Evolutionary conservation across 2,329 filamentous ascomycete species (phyloP).

Genomic region (Hypoxylon rubiginosum): DNA sequence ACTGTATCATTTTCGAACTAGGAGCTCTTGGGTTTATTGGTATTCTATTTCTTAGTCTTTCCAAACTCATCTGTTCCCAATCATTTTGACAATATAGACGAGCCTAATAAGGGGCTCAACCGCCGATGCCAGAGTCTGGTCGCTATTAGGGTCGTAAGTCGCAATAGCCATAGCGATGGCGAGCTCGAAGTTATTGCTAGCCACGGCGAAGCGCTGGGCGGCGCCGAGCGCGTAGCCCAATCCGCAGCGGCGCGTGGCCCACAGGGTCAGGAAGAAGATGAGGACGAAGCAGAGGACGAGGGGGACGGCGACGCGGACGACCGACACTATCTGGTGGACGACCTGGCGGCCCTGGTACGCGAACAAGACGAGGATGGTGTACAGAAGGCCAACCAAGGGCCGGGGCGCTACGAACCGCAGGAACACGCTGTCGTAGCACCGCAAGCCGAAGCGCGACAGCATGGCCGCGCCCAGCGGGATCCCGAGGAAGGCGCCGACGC

Average conservation of each 20-base stretch:
- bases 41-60: constrained; percentile 50
- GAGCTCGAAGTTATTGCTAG: constrained; percentile 94
- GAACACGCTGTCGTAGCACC: constrained; percentile 77
- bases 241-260: constrained; percentile 72
- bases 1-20: neutral
- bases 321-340: constrained; percentile 85
- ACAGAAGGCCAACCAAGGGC: constrained; percentile 85
- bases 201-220: constrained; percentile 89
- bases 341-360: constrained; percentile 83
- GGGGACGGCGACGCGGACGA: constrained; percentile 84
- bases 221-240: constrained; percentile 78
- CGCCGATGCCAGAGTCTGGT: constrained; percentile 84
- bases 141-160: constrained; percentile 81
- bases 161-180: constrained; percentile 90
- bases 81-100: constrained; percentile 78
- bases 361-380: constrained; percentile 89
- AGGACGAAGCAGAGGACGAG: constrained; percentile 84
- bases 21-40: neutral
- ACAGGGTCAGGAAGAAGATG: constrained; percentile 79
- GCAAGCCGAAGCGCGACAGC: constrained; percentile 76
- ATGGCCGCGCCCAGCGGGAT: constrained; percentile 86
- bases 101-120: constrained; percentile 85
- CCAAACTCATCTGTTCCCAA: constrained; percentile 69
- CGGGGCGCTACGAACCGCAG: constrained; percentile 77
- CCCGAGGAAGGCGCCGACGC: constrained; percentile 86